These are phyloP conservation scores for Ceratocystis colombiana DNA, from an alignment of 2,329 filamentous ascomycete genomes.

Conservation along the genomic window DNA sequence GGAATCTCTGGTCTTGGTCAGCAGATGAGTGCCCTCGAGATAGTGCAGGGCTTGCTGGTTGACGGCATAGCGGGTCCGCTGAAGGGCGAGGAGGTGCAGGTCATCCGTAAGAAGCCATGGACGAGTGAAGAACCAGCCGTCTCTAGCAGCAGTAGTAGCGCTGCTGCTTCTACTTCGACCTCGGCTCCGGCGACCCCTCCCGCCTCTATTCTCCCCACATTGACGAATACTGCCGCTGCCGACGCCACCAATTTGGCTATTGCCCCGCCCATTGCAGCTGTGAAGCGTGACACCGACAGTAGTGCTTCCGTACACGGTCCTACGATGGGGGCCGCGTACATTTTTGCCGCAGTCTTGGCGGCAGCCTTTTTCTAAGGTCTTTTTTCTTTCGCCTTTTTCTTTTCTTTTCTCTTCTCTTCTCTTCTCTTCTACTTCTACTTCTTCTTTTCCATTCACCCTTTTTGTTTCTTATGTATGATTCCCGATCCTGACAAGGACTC, in stretches of 20 bases:
- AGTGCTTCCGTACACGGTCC: conserved; percentile 1
- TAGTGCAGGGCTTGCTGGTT: conserved; percentile 49
- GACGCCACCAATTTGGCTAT: not conserved
- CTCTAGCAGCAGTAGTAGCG: not conserved
- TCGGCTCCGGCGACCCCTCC: not conserved
- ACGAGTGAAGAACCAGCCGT: not conserved
- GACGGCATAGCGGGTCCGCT: conserved; percentile 38
- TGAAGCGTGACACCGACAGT: not conserved
- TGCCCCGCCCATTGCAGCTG: not conserved
- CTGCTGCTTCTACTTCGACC: not conserved
- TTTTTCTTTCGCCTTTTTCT: not conserved
- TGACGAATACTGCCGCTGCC: not conserved
- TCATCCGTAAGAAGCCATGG: conserved; percentile 32
- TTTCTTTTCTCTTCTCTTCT: not conserved
- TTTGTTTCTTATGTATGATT: conserved; percentile 7
- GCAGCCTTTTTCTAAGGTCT: not conserved
- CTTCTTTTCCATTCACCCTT: not conserved
- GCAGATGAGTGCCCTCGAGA: conserved; percentile 55
- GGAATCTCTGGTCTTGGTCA: conserved; percentile 48
- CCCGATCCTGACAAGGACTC: not conserved
- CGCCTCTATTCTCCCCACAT: not conserved
- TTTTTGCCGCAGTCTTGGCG: not conserved
- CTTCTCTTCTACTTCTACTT: not conserved
- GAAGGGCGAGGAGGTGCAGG: conserved; percentile 40
- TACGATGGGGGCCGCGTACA: not conserved